A percentile compares a stretch with the other conserved stretches of the same genome.
Conservation (phyloP, 164 flowering plant species). For the Platanus orientalis region DNA sequence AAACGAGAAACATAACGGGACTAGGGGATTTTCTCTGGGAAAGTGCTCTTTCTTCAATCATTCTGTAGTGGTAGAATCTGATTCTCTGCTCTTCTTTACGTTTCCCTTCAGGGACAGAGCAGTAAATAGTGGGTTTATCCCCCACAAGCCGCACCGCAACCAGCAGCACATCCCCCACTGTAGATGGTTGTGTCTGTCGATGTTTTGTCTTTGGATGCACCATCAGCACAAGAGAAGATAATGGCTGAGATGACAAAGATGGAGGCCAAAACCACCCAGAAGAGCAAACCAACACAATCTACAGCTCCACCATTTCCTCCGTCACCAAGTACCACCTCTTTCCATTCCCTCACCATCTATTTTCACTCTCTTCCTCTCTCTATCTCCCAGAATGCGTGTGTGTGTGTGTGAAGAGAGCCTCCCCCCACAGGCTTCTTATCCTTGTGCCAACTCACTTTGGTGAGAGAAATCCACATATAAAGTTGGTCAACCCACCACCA, state of each 20-base stretch:
- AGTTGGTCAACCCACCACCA: too few species aligned
- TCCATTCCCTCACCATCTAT: slow-evolving; percentile 31
- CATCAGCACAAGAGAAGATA: slow-evolving; percentile 40
- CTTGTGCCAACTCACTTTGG: not conserved
- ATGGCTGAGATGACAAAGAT: slow-evolving; percentile 22
- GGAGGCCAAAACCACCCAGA: slow-evolving; percentile 25
- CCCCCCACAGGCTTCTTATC: not conserved
- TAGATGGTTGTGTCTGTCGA: slow-evolving; percentile 14
- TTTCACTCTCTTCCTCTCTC: slow-evolving; percentile 1
- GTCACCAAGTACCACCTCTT: slow-evolving; percentile 1
- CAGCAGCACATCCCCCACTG: slow-evolving; percentile 31
- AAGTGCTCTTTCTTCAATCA: too few species aligned
- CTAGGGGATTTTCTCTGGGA: too few species aligned
- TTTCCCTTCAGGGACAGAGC: not conserved
- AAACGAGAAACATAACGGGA: too few species aligned
- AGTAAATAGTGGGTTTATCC: slow-evolving; percentile 12
- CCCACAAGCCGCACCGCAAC: slow-evolving; percentile 46
- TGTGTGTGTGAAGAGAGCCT: not conserved
- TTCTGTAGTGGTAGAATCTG: too few species aligned
- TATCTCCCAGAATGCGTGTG: not conserved
- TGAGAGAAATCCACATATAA: too few species aligned
- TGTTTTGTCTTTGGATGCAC: slow-evolving; percentile 33
- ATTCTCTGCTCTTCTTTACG: too few species aligned
- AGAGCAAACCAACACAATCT: slow-evolving; percentile 2
- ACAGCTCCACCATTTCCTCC: slow-evolving; percentile 2